phyloP scores from a whole-genome alignment of 1,139 yeast genomes.

The Ogataea hybrid region DNA sequence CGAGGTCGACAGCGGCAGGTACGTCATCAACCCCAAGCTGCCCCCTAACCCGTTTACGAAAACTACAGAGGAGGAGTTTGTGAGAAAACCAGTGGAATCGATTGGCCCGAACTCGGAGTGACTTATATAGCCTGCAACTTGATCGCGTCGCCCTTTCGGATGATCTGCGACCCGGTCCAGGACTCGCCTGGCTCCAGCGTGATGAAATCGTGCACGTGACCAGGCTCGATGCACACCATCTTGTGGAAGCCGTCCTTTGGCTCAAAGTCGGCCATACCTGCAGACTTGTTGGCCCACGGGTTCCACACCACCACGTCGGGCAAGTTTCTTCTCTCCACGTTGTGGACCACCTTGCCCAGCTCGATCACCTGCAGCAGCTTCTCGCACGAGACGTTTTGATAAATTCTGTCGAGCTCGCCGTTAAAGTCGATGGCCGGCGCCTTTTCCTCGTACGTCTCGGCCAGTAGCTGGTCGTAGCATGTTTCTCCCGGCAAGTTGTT shows the following conservation, averaged over 20 bases:
- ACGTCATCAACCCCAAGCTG: constrained; percentile 61
- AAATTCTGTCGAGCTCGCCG: constrained; percentile 84
- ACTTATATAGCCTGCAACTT: constrained; percentile 25
- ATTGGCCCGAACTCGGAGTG: not conserved
- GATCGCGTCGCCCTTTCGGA: constrained; percentile 36
- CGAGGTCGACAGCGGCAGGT: constrained; percentile 36
- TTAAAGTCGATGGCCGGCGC: constrained; percentile 70
- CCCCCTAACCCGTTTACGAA: constrained; percentile 69
- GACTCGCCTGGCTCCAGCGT: constrained; percentile 61
- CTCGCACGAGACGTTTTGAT: constrained; percentile 54
- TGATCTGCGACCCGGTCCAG: constrained; percentile 68
- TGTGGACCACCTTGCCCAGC: constrained; percentile 66
- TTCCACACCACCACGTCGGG: constrained; percentile 97
- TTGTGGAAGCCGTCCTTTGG: constrained; percentile 81
- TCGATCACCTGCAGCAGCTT: constrained; percentile 65
- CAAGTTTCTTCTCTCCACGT: constrained; percentile 61
- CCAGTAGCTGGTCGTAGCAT: constrained; percentile 73
- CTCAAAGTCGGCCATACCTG: constrained; percentile 79
- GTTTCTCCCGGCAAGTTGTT: constrained; percentile 70
- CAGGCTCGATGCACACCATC: constrained; percentile 96
- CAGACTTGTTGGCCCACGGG: constrained; percentile 86
- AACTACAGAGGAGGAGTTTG: constrained; percentile 40
- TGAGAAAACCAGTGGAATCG: constrained; percentile 19
- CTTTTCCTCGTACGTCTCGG: constrained; percentile 62
- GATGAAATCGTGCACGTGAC: constrained; percentile 71